Conservation (phyloP, 495 filamentous ascomycete genomes). For the Extremus antarcticus region DNA sequence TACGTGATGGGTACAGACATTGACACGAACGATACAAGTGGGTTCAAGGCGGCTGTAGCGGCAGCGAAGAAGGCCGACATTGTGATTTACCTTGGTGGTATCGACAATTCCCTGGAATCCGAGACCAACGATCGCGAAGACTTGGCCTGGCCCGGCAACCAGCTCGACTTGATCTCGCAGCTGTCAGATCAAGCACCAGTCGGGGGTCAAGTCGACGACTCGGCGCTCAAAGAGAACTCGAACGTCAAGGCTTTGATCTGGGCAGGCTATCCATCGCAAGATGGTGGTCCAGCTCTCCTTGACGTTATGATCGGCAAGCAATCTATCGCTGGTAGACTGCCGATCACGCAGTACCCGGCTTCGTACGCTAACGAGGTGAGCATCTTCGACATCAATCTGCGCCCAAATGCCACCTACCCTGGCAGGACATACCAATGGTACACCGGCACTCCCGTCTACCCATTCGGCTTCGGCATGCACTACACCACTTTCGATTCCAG, state of each 20-base stretch:
- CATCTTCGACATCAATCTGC: not conserved
- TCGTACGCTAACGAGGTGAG: constrained; percentile 40
- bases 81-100: constrained; percentile 43
- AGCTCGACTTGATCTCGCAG: constrained; percentile 43
- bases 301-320: constrained; percentile 45
- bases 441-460: not conserved
- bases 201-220: constrained; percentile 24
- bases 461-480: not conserved
- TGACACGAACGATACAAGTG: constrained; percentile 30
- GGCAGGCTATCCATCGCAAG: constrained; percentile 45
- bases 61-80: constrained; percentile 40
- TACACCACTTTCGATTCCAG: not conserved
- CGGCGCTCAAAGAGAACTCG: constrained; percentile 21
- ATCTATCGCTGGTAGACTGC: constrained; percentile 24
- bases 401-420: not conserved
- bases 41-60: constrained; percentile 35
- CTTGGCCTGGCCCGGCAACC: constrained; percentile 48
- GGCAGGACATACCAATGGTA: not conserved
- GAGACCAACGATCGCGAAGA: constrained; percentile 40
- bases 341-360: constrained; percentile 46
- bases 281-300: constrained; percentile 45
- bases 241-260: constrained; percentile 44
- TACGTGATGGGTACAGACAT: constrained; percentile 37
- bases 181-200: constrained; percentile 42
- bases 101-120: constrained; percentile 42